These are phyloP conservation scores for Leccinum huronense DNA, from an alignment of 1,284 basidiomycete species.

Conservation along the genomic window DNA sequence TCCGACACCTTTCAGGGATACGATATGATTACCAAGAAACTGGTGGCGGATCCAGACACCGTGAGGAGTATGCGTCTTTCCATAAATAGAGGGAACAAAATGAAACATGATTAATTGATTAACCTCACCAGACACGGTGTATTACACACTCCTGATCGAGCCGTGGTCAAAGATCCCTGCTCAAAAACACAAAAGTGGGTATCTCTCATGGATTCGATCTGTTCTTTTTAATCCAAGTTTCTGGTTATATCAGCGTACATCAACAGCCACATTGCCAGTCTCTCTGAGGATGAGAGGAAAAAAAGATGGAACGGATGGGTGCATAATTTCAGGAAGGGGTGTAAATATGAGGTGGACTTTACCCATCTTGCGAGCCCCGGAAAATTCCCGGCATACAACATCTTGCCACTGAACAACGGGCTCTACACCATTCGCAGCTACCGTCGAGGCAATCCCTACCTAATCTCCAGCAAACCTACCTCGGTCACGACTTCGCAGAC, in stretches of 20 bases:
- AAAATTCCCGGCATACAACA: slow-evolving; percentile 4
- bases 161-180: background rate
- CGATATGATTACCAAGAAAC: slow-evolving; percentile 5
- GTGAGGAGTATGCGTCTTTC: slow-evolving; percentile 9
- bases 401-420: slow-evolving; percentile 4
- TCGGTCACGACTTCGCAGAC: background rate
- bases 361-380: slow-evolving; percentile 4
- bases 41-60: slow-evolving; percentile 5
- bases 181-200: slow-evolving; percentile 3
- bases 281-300: background rate
- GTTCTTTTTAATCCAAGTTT: background rate
- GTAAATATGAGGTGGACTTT: slow-evolving; percentile 7
- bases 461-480: background rate
- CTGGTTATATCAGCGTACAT: slow-evolving; percentile 7
- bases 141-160: slow-evolving; percentile 1
- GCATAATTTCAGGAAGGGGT: slow-evolving; percentile 2
- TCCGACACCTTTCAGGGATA: slow-evolving; percentile 9
- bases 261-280: slow-evolving; percentile 8
- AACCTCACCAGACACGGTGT: slow-evolving; percentile 8
- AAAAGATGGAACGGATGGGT: background rate
- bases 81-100: too few relatives aligned
- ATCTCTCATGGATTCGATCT: background rate
- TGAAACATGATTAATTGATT: background rate
- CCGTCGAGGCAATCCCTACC: slow-evolving; percentile 1
- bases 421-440: slow-evolving; percentile 15